phyloP scores from a whole-genome alignment of 768 basidiomycete species.

The Lactarius hengduanensis region DNA sequence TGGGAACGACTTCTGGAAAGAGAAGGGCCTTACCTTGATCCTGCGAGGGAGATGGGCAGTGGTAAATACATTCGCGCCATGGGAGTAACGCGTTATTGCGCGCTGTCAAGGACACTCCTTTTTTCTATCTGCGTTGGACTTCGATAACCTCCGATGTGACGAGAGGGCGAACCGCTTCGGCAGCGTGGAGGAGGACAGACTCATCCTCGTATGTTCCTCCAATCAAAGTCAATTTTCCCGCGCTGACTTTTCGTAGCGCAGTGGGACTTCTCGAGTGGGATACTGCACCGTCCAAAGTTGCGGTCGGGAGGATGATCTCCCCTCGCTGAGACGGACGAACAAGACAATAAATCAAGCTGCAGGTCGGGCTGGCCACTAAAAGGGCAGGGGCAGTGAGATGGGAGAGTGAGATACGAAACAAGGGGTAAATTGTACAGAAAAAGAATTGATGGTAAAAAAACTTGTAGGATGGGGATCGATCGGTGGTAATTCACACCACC shows the following conservation, averaged over 20 bases:
- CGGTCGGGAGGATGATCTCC: slow-evolving; percentile 31
- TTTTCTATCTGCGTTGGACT: slow-evolving; percentile 86
- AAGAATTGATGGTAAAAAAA: slow-evolving; percentile 16
- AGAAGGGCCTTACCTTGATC: slow-evolving; percentile 37
- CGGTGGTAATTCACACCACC: slow-evolving; percentile 52
- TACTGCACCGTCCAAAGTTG: slow-evolving; percentile 83
- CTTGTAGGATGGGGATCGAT: slow-evolving; percentile 21
- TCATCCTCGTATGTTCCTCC: slow-evolving; percentile 68
- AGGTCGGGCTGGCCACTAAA: slow-evolving; percentile 35
- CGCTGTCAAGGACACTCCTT: slow-evolving; percentile 97
- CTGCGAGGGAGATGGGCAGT: slow-evolving; percentile 37
- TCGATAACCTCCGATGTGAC: slow-evolving; percentile 87
- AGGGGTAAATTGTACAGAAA: slow-evolving; percentile 22
- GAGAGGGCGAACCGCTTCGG: slow-evolving; percentile 91
- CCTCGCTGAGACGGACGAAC: slow-evolving; percentile 25
- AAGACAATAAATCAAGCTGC: slow-evolving; percentile 40
- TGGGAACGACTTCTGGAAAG: slow-evolving; percentile 63
- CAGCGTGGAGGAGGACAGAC: slow-evolving; percentile 85
- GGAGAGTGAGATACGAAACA: slow-evolving; percentile 28
- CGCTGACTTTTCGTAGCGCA: slow-evolving; percentile 33
- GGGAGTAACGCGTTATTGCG: slow-evolving; percentile 91
- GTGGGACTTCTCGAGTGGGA: slow-evolving; percentile 95
- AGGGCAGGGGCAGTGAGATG: slow-evolving; percentile 31
- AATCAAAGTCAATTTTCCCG: not conserved
- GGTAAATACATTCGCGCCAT: slow-evolving; percentile 89